Evolutionary conservation across 2,329 filamentous ascomycete species (phyloP).

Genomic region (Fusarium cyanostomum): DNA sequence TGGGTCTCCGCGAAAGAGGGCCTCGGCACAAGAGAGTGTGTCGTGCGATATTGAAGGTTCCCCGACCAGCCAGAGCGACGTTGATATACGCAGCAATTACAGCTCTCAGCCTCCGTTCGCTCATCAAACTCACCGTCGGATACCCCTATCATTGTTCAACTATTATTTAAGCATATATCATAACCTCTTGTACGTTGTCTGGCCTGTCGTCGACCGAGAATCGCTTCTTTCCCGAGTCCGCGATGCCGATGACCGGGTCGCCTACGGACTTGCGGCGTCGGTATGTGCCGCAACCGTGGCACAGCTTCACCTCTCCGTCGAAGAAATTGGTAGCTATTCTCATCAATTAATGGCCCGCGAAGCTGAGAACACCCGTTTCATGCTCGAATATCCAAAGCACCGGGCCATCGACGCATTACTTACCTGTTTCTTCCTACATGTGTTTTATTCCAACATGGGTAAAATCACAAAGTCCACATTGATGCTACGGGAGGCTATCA

Average conservation of each 20-base stretch:
- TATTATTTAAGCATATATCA: slow-evolving; percentile 17
- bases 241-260: slow-evolving; percentile 1
- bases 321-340: neutral
- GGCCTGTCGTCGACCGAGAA: slow-evolving; percentile 12
- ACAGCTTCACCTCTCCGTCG: slow-evolving; percentile 8
- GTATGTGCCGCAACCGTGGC: slow-evolving; percentile 22
- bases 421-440: slow-evolving; percentile 24
- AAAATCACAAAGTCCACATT: slow-evolving; percentile 20
- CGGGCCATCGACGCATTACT: slow-evolving; percentile 6
- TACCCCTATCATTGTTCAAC: slow-evolving; percentile 7
- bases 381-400: slow-evolving; percentile 18
- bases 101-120: neutral
- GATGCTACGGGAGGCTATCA: slow-evolving; percentile 13
- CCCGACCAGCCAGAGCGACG: neutral
- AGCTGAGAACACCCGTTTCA: slow-evolving; percentile 11
- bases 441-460: slow-evolving; percentile 14
- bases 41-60: neutral
- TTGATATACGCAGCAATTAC: neutral
- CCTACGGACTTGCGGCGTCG: slow-evolving; percentile 13
- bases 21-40: neutral
- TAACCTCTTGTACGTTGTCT: slow-evolving; percentile 7
- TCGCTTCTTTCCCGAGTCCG: neutral
- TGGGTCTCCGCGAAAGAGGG: neutral
- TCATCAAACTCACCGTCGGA: neutral
- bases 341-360: slow-evolving; percentile 1